Evolutionary conservation across 768 basidiomycete species (phyloP).

Genomic region (Phlebiopsis gigantea): DNA sequence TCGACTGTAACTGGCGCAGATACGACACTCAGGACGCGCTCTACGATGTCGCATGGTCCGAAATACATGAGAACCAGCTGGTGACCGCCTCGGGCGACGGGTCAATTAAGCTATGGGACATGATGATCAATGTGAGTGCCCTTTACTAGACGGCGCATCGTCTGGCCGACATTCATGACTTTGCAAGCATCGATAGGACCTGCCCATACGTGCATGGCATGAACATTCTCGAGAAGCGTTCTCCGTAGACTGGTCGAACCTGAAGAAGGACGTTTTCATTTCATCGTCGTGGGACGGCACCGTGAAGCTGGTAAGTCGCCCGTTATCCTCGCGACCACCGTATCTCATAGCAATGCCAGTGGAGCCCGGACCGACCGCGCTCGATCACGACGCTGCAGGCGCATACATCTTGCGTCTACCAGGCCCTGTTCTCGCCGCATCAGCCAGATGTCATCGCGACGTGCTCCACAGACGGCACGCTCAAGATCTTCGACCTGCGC

Average conservation of each 20-base stretch:
- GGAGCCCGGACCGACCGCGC: conserved; percentile 77
- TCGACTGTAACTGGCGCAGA: conserved; percentile 45
- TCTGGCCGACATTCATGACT: conserved; percentile 23
- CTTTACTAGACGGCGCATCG: background rate
- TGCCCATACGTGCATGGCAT: conserved; percentile 88
- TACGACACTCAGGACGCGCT: conserved; percentile 89
- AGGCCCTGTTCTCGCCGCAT: conserved; percentile 90
- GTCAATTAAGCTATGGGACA: conserved; percentile 86
- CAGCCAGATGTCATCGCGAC: conserved; percentile 76
- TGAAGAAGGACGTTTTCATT: conserved; percentile 81
- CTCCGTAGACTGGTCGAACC: conserved; percentile 93
- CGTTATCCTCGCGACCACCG: background rate
- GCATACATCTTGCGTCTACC: conserved; percentile 82
- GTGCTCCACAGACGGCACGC: conserved; percentile 81
- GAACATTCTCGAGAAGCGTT: conserved; percentile 93
- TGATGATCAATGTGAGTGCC: conserved; percentile 66
- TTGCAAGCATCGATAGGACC: conserved; percentile 52
- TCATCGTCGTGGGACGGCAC: conserved; percentile 92
- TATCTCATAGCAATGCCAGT: conserved; percentile 40
- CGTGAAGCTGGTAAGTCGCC: conserved; percentile 70
- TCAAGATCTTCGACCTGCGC: conserved; percentile 80
- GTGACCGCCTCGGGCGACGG: conserved; percentile 89
- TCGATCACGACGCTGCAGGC: conserved; percentile 82
- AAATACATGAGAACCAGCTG: conserved; percentile 90
- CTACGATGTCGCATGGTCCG: conserved; percentile 93